Base-by-base conservation (phyloP, 306 rosid genomes). In the Delonix regia region DNA sequence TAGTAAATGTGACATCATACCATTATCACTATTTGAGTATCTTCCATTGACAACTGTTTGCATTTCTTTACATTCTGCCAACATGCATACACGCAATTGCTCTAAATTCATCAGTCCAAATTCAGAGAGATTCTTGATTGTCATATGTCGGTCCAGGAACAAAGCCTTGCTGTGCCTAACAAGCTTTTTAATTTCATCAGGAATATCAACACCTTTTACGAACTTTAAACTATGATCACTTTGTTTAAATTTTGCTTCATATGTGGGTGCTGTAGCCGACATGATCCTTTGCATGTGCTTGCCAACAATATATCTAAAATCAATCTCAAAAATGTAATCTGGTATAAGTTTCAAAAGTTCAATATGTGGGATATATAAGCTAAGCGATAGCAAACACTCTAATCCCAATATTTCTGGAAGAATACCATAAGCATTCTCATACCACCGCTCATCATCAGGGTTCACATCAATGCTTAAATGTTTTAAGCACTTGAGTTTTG, bases 61-160 rank as follows among this genome's bases (percentile, higher is more conserved):
- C 56, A 51, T 51, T 6, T 51, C 56, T 51, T 18, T 51, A 18
- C 56, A 51, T 51, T 51, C 24, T 5, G 56, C 56, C 24, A 51
- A 51, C 6, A 51, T 51, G 7, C 24, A 51, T 0, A 51, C 24
- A 1, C 10, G 56, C 24, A 18, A 1, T 10, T 18, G 4, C 0
- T 5, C 0, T 60, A 71, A 9, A 25, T 65, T 78, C 6, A 1
- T 11, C 62, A 72, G 11, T 1, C 30, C 18, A 9, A 82, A 82
- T 10, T 82, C 74, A 0, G 80, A 76, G 0, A 82, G 69, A 42
- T 61, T 39, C 69, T 51, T 76, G 5, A 76, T 8, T 12, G 53
- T 82, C 36, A 8, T 8, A 52, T 72, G 77, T 8, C 33, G 41
- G 1, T 74, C 69, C 59, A 74, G 27, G 30, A 41, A 74, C 27